Evolutionary conservation across 225 moss, liverwort and hornwort genomes (phyloP).

Genomic region (Bryoerythrophyllum caledonicum): DNA sequence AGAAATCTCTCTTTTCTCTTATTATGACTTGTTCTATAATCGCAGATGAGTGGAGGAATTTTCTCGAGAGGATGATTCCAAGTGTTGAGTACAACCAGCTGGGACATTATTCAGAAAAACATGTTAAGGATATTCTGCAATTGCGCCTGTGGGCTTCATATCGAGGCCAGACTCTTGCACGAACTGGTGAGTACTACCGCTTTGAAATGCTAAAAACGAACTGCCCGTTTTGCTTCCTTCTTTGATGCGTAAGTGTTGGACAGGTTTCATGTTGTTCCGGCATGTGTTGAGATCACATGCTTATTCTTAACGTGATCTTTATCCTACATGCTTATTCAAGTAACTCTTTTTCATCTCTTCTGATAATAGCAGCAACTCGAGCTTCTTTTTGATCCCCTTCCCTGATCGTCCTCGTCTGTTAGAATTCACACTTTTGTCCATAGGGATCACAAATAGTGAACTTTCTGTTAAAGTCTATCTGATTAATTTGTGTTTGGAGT

Average conservation of each 20-base stretch:
- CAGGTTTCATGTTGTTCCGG: background rate
- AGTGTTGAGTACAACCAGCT: conserved; percentile 35
- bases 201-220: background rate
- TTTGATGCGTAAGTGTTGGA: background rate
- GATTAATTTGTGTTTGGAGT: background rate
- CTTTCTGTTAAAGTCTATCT: background rate
- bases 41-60: conserved; percentile 68
- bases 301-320: conserved; percentile 5
- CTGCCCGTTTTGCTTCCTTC: background rate
- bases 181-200: conserved; percentile 49
- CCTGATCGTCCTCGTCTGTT: conserved; percentile 3
- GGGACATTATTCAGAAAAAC: conserved; percentile 16
- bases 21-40: conserved; percentile 8
- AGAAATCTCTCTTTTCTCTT: background rate
- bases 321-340: background rate
- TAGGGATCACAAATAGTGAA: background rate
- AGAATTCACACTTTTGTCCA: background rate
- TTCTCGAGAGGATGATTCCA: conserved; percentile 52
- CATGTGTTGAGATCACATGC: conserved; percentile 10
- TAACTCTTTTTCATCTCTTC: background rate
- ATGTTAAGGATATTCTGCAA: conserved; percentile 34
- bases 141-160: conserved; percentile 77
- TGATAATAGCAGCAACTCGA: background rate
- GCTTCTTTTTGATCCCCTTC: conserved; percentile 4
- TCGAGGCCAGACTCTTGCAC: conserved; percentile 74